A percentile compares a stretch with the other conserved stretches of the same genome.
phyloP scores from a whole-genome alignment of 352 stramenopile genomes.

The Pythium angustatum region DNA sequence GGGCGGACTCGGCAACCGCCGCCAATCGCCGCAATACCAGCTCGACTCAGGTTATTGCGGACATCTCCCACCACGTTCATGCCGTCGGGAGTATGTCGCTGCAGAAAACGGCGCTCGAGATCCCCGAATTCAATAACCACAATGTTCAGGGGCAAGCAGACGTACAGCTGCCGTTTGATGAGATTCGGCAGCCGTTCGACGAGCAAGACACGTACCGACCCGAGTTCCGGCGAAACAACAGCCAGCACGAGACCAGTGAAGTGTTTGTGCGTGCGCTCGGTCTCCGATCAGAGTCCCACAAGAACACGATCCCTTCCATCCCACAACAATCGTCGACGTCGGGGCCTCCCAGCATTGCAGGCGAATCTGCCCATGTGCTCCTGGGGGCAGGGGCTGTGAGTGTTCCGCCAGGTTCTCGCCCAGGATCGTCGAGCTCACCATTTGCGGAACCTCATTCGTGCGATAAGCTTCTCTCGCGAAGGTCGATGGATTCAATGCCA shows the following conservation, averaged over 20 bases:
- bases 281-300: constrained; percentile 14
- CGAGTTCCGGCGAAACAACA: constrained; percentile 35
- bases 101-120: not conserved
- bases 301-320: constrained; percentile 6
- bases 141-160: not conserved
- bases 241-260: constrained; percentile 57
- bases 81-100: not conserved
- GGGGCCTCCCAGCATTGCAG: too few relatives aligned
- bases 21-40: constrained; percentile 11
- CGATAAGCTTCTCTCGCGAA: constrained; percentile 27
- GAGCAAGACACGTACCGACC: not conserved
- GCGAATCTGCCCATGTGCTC: not conserved
- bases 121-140: constrained; percentile 20
- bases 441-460: not conserved
- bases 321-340: not conserved
- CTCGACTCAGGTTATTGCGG: not conserved
- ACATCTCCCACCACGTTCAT: not conserved
- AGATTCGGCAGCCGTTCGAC: constrained; percentile 1
- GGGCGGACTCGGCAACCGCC: not conserved
- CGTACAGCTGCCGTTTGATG: constrained; percentile 23
- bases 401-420: not conserved
- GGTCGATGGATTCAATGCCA: constrained; percentile 26
- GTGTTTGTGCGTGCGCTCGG: constrained; percentile 44
- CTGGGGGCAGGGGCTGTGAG: not conserved
- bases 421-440: not conserved